Percentiles rank a stretch among this genome's conserved stretches.
These are phyloP conservation scores for Fusarium armeniacum DNA, from an alignment of 2,329 filamentous ascomycete species.

Conservation along the genomic window DNA sequence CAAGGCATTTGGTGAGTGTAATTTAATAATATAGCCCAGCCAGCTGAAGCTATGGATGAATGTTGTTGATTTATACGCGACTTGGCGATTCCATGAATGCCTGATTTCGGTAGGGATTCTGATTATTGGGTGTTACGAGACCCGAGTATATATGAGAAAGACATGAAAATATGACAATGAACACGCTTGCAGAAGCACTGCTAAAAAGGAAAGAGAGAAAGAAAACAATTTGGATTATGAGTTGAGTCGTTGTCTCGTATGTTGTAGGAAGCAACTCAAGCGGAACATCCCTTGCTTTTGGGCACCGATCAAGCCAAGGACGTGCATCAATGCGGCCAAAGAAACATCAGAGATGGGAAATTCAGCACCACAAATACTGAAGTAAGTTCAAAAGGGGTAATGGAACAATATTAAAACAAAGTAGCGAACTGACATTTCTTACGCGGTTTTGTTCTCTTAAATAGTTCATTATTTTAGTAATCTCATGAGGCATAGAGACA, in stretches of 20 bases:
- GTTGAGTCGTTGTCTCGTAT: background rate
- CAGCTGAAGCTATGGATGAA: background rate
- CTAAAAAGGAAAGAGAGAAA: background rate
- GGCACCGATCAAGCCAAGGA: constrained; percentile 21
- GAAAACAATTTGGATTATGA: background rate
- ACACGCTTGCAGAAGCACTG: background rate
- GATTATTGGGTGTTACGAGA: background rate
- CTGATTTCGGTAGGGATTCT: constrained; percentile 6
- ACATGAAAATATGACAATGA: background rate
- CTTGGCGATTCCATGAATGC: constrained; percentile 10
- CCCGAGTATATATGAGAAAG: background rate
- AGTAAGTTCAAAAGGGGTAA: background rate
- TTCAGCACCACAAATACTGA: background rate
- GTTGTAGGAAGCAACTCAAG: constrained; percentile 20
- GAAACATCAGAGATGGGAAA: background rate
- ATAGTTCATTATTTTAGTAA: background rate
- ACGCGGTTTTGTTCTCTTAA: background rate
- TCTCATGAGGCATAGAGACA: too few species aligned
- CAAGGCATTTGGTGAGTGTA: background rate
- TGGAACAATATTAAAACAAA: background rate
- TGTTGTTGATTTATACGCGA: constrained; percentile 5
- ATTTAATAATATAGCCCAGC: background rate
- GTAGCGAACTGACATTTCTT: background rate
- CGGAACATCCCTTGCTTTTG: constrained; percentile 21
- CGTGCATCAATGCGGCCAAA: constrained; percentile 37